Evolutionary conservation across 495 filamentous ascomycete genomes (phyloP), one percentile per base, ranked within the genome.

Genomic region (Baudoinia panamericana): DNA sequence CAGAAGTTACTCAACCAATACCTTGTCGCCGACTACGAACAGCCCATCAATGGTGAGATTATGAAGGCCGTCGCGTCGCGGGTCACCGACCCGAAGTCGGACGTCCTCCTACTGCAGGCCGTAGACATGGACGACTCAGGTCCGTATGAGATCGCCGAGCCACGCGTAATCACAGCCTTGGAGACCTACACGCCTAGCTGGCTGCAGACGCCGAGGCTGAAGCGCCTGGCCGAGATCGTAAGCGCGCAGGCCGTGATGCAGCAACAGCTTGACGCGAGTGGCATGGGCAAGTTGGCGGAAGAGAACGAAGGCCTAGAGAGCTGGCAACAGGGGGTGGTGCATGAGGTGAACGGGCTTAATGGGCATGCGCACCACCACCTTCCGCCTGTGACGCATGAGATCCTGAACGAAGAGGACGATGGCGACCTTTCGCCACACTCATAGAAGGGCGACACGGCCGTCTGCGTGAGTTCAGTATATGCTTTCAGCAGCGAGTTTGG

Each of bases 81-180:
- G 33, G 92, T 99, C 29, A 96, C 87, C 1, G 92, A 99, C 66
- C 48, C 48, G 8, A 96, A 99, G 78, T 88, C 83, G 54, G 88
- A 96, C 52, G 86, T 95, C 13, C 74, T 99, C 28, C 73, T 96
- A 24, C 68, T 99, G 36, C 76, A 80, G 24, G 84, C 92, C 24
- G 84, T 99, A 36, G 92, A 99, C 58, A 94, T 96, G 90, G 92
- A 99, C 43, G 92, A 99, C 61, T 93, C 85, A 51, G 92, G 92
- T n/a, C 92, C 90, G 26, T 99, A 96, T 56, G 92, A 96, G 62
- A 96, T 99, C 56, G 88, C 92, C 16, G 92, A 96, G 57, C 92
- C 92, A 17, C 75, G 92, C 44, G 80, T 81, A 21, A 99, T 99
- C 56, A 94, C 85, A 1, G 92, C 92, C 22, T 58, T 99, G 53